Base-by-base conservation (phyloP, 2,329 filamentous ascomycete species). In the Elsinoe ampelina region DNA sequence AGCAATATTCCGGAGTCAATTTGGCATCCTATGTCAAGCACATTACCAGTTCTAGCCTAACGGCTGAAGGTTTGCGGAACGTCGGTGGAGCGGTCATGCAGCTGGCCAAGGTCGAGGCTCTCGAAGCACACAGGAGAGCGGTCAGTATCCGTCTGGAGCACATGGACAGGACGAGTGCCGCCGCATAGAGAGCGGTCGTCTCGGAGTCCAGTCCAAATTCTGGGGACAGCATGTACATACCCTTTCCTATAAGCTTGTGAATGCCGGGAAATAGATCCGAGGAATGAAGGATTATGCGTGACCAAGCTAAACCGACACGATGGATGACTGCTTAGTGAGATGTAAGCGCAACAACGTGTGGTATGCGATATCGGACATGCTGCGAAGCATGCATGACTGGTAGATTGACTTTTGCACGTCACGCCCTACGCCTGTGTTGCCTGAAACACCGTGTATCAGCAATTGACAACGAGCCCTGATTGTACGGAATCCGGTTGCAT, bases 1-100 rank as follows among this genome's bases (percentile, higher is more conserved):
- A 95, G 75, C 93, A 98, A 72, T 98, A 98, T 76, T 96, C 90
- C 5, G 93, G 93, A 54, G 93, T 98, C 67, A 98, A 95, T 71
- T 81, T 98, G 5, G 89, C 83, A 32, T 97, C 92, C 2, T 98
- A 96, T 73, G 81, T 95, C 70, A 98, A 98, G 77, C 90, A 97
- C 77, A 96, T 98, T 67, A 98, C 93, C 36, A 93, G 88, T 74
- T 89, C 90, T 0, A 88, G 95, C 71, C 79, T 98, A 60, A 95
- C 89, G 1, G 82, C 84, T 15, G 81, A 95, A 65, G 93, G 93
- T 19, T 76, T 98, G 60, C 80, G 80, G 64, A 93, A 95, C 65
- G 87, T 98, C 2, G 89, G 92, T 34, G 76, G 78, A 55, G 90
- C 93, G 3, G 93, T 98, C 54, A 96, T 97, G 89, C 87, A 92